Conservation (phyloP, 345 rosid genomes). For the Crucihimalaya himalaica region DNA sequence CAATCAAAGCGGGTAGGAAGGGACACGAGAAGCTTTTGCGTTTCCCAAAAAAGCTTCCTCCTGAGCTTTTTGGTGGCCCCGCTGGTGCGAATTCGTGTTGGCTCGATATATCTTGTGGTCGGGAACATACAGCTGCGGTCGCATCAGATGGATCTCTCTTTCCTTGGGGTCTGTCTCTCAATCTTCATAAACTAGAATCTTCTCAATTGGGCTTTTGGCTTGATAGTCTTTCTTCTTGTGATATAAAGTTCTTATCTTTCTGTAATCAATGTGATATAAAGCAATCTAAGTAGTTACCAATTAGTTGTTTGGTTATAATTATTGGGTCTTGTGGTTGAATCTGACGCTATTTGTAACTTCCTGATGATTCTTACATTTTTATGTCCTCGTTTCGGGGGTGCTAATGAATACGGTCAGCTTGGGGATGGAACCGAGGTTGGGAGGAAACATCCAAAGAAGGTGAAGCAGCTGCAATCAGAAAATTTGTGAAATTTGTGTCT, state of each 20-base stretch:
- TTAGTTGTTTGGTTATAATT: too few relatives aligned
- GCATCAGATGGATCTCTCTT: slow-evolving; percentile 98
- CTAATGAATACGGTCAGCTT: slow-evolving; percentile 92
- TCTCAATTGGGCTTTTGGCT: background rate
- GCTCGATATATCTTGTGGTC: slow-evolving; percentile 93
- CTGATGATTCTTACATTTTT: too few relatives aligned
- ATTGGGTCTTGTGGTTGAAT: too few relatives aligned
- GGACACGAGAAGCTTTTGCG: slow-evolving; percentile 71
- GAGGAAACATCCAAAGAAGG: slow-evolving; percentile 76
- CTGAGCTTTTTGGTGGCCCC: slow-evolving; percentile 89
- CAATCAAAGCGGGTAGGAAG: slow-evolving; percentile 82
- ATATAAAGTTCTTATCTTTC: background rate
- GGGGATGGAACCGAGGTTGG: slow-evolving; percentile 97
- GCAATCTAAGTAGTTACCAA: background rate
- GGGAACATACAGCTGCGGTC: slow-evolving; percentile 91
- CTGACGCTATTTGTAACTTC: too few relatives aligned
- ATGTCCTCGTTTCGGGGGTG: too few relatives aligned
- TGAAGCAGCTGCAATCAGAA: slow-evolving; percentile 78
- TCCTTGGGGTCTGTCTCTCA: slow-evolving; percentile 74
- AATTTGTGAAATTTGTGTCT: slow-evolving; percentile 82
- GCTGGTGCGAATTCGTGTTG: slow-evolving; percentile 76
- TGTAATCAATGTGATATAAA: slow-evolving; percentile 9
- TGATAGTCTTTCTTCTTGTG: background rate
- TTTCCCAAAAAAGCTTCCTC: slow-evolving; percentile 91
- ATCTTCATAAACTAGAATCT: background rate